These are phyloP conservation scores for Ophiostoma tasmaniense DNA, from an alignment of 2,329 filamentous ascomycete genomes.

Conservation along the genomic window DNA sequence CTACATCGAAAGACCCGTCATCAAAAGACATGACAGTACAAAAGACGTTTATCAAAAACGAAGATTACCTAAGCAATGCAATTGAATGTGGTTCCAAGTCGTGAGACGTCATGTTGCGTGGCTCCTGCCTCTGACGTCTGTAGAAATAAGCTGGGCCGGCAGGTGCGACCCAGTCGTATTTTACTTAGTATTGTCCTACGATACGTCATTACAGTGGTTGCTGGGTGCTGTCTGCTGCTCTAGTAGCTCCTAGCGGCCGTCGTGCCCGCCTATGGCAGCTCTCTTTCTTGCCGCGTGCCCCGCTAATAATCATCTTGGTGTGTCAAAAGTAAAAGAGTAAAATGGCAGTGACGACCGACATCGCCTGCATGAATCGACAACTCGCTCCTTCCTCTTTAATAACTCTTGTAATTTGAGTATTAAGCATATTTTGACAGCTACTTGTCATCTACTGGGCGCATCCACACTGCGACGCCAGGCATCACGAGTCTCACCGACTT, in stretches of 20 bases:
- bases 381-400: not conserved
- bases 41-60: not conserved
- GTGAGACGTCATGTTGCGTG: not conserved
- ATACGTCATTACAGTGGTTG: constrained; percentile 9
- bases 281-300: constrained; percentile 10
- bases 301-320: constrained; percentile 9
- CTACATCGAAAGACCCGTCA: too few species aligned
- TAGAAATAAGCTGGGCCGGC: not conserved
- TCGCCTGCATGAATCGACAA: constrained; percentile 8
- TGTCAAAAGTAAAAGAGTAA: constrained; percentile 5
- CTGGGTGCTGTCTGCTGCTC: not conserved
- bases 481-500: not conserved
- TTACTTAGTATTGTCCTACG: not conserved
- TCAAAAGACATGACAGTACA: too few species aligned
- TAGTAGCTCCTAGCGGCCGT: constrained; percentile 2
- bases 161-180: not conserved
- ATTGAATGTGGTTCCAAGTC: not conserved
- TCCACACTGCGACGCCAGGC: not conserved
- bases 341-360: constrained; percentile 15
- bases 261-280: constrained; percentile 10
- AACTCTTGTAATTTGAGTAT: not conserved
- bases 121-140: not conserved
- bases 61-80: not conserved
- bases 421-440: not conserved
- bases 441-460: not conserved